Conservation (phyloP, 345 rosid species). For the Turritis glabra region DNA sequence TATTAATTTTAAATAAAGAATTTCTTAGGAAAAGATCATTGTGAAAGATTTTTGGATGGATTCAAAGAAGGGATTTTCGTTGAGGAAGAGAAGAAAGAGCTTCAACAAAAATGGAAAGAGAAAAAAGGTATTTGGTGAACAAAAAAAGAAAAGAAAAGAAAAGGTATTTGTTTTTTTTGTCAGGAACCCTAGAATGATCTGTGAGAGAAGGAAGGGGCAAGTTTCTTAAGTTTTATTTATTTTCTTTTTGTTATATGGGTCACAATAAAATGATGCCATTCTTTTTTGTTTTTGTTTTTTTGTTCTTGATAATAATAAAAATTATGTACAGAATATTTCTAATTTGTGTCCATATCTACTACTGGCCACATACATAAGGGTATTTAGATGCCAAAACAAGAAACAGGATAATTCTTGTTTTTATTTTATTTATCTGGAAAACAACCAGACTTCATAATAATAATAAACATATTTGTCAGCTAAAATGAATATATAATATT, state of each 20-base stretch:
- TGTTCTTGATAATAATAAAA: slow-evolving; percentile 7
- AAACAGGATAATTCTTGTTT: slow-evolving; percentile 7
- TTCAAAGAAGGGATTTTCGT: neutral
- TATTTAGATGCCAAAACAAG: slow-evolving; percentile 25
- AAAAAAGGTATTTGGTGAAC: too few relatives aligned
- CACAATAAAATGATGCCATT: slow-evolving; percentile 19
- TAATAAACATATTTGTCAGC: neutral
- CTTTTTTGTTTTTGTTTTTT: neutral
- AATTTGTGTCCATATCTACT: slow-evolving; percentile 20
- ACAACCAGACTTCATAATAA: neutral
- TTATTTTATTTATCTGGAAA: neutral
- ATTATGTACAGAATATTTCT: slow-evolving; percentile 8
- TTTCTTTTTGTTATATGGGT: slow-evolving; percentile 19
- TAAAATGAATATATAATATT: too few relatives aligned
- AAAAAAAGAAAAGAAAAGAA: too few relatives aligned
- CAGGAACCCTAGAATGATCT: slow-evolving; percentile 36
- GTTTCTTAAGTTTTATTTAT: slow-evolving; percentile 8
- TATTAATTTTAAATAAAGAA: neutral
- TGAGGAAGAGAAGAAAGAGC: slow-evolving; percentile 1
- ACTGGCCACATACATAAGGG: slow-evolving; percentile 26
- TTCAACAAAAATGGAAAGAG: slow-evolving; percentile 33
- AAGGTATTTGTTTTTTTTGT: neutral
- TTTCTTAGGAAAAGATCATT: neutral
- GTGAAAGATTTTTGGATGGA: neutral
- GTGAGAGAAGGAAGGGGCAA: slow-evolving; percentile 31